phyloP scores from a whole-genome alignment of 139 green algal species.

The Tetraselmis striata region DNA sequence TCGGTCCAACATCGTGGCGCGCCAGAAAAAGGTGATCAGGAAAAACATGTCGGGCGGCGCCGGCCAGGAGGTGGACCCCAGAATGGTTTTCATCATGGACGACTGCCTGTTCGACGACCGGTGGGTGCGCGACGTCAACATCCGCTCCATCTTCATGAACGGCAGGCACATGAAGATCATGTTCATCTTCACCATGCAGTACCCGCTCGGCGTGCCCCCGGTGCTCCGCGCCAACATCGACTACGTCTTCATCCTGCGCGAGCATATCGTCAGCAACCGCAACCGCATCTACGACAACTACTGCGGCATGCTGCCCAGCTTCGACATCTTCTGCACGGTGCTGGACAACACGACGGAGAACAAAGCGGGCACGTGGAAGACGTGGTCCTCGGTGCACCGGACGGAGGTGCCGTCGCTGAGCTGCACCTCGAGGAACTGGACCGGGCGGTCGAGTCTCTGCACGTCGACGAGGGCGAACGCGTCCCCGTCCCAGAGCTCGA shows the following conservation, averaged over 20 bases:
- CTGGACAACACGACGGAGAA: conserved; percentile 14
- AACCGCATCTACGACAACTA: conserved; percentile 25
- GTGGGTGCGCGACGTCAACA: conserved; percentile 11
- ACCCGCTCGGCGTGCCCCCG: conserved; percentile 4
- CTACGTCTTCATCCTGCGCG: neutral
- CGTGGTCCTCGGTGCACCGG: too few relatives aligned
- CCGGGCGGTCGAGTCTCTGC: too few relatives aligned
- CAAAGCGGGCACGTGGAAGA: too few relatives aligned
- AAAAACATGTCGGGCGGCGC: too few relatives aligned
- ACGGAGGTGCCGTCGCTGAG: too few relatives aligned
- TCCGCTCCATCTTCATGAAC: conserved; percentile 14
- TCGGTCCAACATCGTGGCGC: too few relatives aligned
- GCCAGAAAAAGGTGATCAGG: too few relatives aligned
- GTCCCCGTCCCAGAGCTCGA: too few relatives aligned
- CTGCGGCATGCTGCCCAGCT: conserved; percentile 11
- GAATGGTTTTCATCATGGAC: conserved; percentile 21
- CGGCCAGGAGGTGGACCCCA: neutral
- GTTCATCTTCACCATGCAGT: conserved; percentile 22
- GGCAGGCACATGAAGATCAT: conserved; percentile 16
- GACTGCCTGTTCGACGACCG: conserved; percentile 19
- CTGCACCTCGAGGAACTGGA: too few relatives aligned
- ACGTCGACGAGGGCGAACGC: too few relatives aligned
- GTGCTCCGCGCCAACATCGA: neutral
- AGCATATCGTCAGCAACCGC: conserved; percentile 9
- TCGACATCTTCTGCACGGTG: conserved; percentile 15